Percentiles rank a stretch among this genome's conserved stretches.
phyloP scores from a whole-genome alignment of 2,329 filamentous ascomycete genomes.

The Botrytis tulipae region DNA sequence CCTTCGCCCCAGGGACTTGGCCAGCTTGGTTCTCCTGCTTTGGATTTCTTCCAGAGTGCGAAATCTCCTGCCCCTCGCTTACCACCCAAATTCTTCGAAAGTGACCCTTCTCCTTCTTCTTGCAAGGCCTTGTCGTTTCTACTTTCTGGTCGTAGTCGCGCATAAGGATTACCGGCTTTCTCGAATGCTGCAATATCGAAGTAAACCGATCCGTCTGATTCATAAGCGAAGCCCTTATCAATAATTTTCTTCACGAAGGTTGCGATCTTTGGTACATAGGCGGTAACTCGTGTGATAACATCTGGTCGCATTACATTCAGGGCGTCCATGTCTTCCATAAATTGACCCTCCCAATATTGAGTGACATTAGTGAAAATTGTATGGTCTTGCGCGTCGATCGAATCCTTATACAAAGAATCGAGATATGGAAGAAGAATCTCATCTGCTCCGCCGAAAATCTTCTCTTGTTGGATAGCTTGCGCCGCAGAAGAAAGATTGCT shows the following conservation, averaged over 20 bases:
- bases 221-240: slow-evolving; percentile 81
- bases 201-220: slow-evolving; percentile 63
- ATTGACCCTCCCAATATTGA: slow-evolving; percentile 80
- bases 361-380: slow-evolving; percentile 85
- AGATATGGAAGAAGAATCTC: slow-evolving; percentile 79
- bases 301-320: slow-evolving; percentile 84
- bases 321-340: slow-evolving; percentile 82
- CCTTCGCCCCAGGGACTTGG: slow-evolving; percentile 83
- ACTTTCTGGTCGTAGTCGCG: slow-evolving; percentile 80
- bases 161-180: slow-evolving; percentile 78
- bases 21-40: slow-evolving; percentile 90
- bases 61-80: slow-evolving; percentile 84
- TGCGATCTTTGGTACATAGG: slow-evolving; percentile 86
- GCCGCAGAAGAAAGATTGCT: slow-evolving; percentile 47
- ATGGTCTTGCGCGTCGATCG: slow-evolving; percentile 60
- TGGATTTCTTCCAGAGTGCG: slow-evolving; percentile 89
- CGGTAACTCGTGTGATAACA: slow-evolving; percentile 83
- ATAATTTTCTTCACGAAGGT: slow-evolving; percentile 74
- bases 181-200: slow-evolving; percentile 46
- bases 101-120: slow-evolving; percentile 85
- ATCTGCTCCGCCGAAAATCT: slow-evolving; percentile 55
- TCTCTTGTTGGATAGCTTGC: slow-evolving; percentile 47
- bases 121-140: slow-evolving; percentile 78
- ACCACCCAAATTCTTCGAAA: slow-evolving; percentile 45
- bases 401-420: slow-evolving; percentile 65